These are phyloP conservation scores for Aspergillus sp. DNA, from an alignment of 2,329 filamentous ascomycete genomes.

Conservation along the genomic window DNA sequence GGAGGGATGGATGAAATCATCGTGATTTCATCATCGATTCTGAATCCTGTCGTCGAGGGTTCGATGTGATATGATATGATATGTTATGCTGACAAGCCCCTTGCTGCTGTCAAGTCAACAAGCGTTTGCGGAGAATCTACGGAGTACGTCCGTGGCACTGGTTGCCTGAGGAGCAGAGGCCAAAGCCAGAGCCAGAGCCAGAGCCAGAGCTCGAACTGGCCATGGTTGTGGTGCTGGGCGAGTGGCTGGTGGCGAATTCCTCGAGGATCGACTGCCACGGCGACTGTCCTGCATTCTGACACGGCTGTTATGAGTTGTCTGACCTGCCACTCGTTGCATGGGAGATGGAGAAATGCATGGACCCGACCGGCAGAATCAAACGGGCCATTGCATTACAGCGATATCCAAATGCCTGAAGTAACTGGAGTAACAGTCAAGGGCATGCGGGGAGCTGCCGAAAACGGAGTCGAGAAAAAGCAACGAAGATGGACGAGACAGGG, in stretches of 20 bases:
- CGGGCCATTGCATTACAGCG: conserved; percentile 2
- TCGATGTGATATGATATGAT: background rate
- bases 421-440: background rate
- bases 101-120: background rate
- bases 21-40: background rate
- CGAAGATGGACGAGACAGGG: background rate
- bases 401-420: background rate
- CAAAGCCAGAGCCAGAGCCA: no score
- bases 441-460: conserved; percentile 2
- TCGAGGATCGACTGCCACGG: background rate
- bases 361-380: background rate
- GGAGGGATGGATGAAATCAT: background rate
- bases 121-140: background rate
- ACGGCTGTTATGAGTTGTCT: background rate
- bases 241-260: conserved; percentile 4
- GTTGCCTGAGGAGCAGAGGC: background rate
- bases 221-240: no score
- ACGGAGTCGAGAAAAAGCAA: background rate
- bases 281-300: no score
- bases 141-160: background rate
- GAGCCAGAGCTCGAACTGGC: no score
- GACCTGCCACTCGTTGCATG: background rate
- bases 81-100: background rate
- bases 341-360: background rate
- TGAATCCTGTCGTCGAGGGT: background rate